Base-by-base conservation (phyloP, 176 grass and related monocot species). In the Ampelocalamus luodianensis region DNA sequence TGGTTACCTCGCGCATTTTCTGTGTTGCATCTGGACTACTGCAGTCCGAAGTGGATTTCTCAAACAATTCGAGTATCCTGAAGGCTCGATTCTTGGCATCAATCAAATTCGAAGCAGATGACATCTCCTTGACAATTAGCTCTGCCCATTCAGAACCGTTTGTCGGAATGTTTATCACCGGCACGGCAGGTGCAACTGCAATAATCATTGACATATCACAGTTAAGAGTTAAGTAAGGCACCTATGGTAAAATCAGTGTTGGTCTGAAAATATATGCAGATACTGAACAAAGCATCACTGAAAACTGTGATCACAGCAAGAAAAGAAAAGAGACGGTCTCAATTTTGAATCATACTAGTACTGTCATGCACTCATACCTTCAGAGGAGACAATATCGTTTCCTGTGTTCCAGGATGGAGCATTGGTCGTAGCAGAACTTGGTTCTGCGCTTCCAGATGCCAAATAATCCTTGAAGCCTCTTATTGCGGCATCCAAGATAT, bases 101-200 rank as follows among this genome's bases (percentile, higher is more conserved):
- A 53, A 82, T 37, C 70, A 96, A 22, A 72, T 96, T 81, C 8
- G 78, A 34, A 72, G 84, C 86, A 2, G 55, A 76, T 22, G 22
- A 85, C 54, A 96, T 91, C 64, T 96, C 94, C 54, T 82, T 89
- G 44, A 87, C 87, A 20, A 96, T 54, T 42, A 89, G 55, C 73
- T 96, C 91, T 4, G 79, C 91, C 86, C 94, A 91, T 77, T 89
- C 83, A 23, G 76, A 17, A 5, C 67, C 34, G 27, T 49, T 72
- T 17, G 58, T 82, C 13, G 72, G 86, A 62, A 77, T 37, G 58
- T 68, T 60, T 59, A 46, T 15, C 4, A 0, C 3, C 32, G 24
- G 50, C 9, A 45, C 29, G 79, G 75, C 54, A 76, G 10, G 39
- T 73, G 26, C 5, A 51, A 26, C 85, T 85, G 77, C 44, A 54